Evolutionary conservation across 257 asterid species (phyloP).

Genomic region (Mitragyna speciosa): DNA sequence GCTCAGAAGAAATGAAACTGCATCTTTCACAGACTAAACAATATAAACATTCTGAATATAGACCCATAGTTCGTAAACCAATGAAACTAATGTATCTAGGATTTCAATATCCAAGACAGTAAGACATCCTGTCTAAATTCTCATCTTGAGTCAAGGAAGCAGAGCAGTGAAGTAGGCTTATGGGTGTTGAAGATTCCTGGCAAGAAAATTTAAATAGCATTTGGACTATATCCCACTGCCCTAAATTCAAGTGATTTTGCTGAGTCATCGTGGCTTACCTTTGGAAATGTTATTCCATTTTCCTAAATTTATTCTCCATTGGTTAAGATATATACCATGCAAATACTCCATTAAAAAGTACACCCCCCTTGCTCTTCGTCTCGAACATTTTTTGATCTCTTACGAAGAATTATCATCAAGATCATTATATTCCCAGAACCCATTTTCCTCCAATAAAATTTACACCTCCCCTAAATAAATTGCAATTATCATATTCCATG

Average conservation of each 20-base stretch:
- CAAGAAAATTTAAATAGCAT: neutral
- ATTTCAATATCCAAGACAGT: neutral
- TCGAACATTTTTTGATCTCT: too few species aligned
- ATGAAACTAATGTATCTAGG: too few species aligned
- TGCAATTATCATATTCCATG: neutral
- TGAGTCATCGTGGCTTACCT: neutral
- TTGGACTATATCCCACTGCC: neutral
- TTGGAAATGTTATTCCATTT: neutral
- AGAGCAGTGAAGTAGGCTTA: neutral
- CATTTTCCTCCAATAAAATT: neutral
- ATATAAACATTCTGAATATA: too few species aligned
- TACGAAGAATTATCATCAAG: neutral
- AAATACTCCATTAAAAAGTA: too few species aligned
- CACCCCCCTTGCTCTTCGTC: neutral
- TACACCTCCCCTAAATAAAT: neutral
- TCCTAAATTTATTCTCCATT: neutral
- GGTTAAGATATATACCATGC: too few species aligned
- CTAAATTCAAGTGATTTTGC: neutral
- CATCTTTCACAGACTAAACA: neutral
- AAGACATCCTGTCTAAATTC: neutral
- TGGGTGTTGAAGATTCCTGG: neutral
- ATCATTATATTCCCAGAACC: neutral
- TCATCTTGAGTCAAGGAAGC: neutral
- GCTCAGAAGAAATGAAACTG: neutral
- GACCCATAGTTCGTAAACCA: too few species aligned